Conservation (phyloP, 2,329 filamentous ascomycete genomes). For the Cytospora leucostoma region DNA sequence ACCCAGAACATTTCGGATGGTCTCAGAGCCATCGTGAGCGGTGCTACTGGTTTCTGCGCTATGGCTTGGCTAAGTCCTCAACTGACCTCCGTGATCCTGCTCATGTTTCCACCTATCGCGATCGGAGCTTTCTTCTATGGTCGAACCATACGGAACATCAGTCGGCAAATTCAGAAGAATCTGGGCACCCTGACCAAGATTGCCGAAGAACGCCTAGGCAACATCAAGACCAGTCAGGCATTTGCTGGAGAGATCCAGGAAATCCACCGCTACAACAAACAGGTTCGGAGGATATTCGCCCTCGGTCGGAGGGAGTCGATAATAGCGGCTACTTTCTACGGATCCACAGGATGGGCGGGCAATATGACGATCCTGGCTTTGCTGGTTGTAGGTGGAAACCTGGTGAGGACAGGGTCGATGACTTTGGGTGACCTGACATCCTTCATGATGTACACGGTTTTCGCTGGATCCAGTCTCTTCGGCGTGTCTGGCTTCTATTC, state of each 20-base stretch:
- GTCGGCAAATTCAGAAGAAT: conserved; percentile 90
- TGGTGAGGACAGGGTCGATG: conserved; percentile 85
- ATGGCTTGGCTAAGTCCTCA: conserved; percentile 97
- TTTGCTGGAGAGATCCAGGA: conserved; percentile 94
- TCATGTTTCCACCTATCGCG: conserved; percentile 90
- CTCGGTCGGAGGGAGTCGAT: conserved; percentile 85
- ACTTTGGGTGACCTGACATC: conserved; percentile 90
- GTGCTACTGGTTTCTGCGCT: conserved; percentile 81
- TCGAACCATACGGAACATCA: conserved; percentile 82
- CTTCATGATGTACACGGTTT: conserved; percentile 98
- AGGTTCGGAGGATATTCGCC: conserved; percentile 88
- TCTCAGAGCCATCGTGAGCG: conserved; percentile 86
- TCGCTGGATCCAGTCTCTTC: conserved; percentile 81
- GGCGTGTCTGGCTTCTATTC: conserved; percentile 96
- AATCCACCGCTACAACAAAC: conserved; percentile 85
- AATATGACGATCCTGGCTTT: conserved; percentile 95
- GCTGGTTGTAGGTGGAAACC: conserved; percentile 84
- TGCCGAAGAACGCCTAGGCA: conserved; percentile 94
- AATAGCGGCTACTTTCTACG: conserved; percentile 88
- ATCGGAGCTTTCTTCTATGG: conserved; percentile 91
- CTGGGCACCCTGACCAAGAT: conserved; percentile 93
- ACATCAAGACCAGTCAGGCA: conserved; percentile 93
- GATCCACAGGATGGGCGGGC: conserved; percentile 82
- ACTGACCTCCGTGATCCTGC: conserved; percentile 79
- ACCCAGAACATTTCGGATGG: conserved; percentile 97